A percentile compares a stretch with the other conserved stretches of the same genome.
Evolutionary conservation across 371 early-diverging fungal species (phyloP).

Genomic region (Mortierella sp.): DNA sequence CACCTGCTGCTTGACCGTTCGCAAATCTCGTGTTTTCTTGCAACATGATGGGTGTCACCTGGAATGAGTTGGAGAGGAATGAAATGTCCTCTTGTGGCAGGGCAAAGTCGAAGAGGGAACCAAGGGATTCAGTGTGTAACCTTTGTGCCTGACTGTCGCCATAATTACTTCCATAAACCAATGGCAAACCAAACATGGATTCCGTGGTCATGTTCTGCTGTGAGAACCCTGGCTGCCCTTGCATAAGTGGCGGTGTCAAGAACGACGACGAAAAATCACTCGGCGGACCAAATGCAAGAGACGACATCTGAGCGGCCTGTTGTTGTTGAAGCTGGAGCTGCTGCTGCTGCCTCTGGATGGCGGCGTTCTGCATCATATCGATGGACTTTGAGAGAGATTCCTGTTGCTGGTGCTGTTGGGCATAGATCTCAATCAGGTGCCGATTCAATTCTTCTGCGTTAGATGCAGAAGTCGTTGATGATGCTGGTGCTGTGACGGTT

Average conservation of each 20-base stretch:
- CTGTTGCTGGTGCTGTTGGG: conserved; percentile 29
- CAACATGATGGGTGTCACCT: conserved; percentile 42
- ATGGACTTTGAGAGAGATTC: conserved; percentile 14
- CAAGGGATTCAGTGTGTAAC: conserved; percentile 41
- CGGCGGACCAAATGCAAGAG: conserved; percentile 40
- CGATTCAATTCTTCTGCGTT: conserved; percentile 2
- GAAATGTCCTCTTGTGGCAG: conserved; percentile 47
- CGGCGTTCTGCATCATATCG: conserved; percentile 44
- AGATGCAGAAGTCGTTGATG: not conserved
- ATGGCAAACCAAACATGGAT: conserved; percentile 24
- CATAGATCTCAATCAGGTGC: conserved; percentile 22
- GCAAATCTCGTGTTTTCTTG: conserved; percentile 16
- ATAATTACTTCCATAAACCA: conserved; percentile 46
- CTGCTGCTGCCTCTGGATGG: conserved; percentile 39
- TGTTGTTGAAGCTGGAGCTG: conserved; percentile 17
- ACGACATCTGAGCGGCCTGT: conserved; percentile 36
- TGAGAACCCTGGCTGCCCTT: conserved; percentile 13
- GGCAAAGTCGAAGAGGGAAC: conserved; percentile 49
- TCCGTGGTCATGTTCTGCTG: conserved; percentile 10
- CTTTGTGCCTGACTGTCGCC: conserved; percentile 20
- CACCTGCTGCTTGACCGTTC: not conserved
- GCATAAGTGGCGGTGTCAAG: conserved; percentile 6
- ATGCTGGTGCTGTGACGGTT: not conserved
- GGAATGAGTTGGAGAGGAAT: conserved; percentile 49
- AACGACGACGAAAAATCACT: conserved; percentile 22